phyloP scores from a whole-genome alignment of 768 basidiomycete species.

The Pisolithus sp. region DNA sequence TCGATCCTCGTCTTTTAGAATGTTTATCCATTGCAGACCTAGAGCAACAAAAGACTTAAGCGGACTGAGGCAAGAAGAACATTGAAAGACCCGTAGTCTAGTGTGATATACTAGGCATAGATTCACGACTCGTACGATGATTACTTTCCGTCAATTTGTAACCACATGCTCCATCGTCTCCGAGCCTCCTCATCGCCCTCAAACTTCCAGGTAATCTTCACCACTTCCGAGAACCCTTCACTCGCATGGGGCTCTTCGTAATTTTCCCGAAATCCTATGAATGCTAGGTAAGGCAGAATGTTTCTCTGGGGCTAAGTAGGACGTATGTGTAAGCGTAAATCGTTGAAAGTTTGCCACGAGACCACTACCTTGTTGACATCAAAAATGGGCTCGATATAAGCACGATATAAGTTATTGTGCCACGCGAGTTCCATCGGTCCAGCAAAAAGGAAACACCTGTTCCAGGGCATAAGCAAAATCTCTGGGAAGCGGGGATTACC shows the following conservation, averaged over 20 bases:
- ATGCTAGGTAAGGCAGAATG: constrained; percentile 53
- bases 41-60: constrained; percentile 35
- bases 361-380: constrained; percentile 9
- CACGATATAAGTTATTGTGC: constrained; percentile 92
- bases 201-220: constrained; percentile 74
- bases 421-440: constrained; percentile 77
- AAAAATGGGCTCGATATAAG: constrained; percentile 51
- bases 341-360: neutral
- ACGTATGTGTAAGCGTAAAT: neutral
- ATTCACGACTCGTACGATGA: neutral
- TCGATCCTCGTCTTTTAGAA: neutral
- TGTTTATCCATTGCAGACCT: constrained; percentile 1
- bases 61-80: constrained; percentile 31
- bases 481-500: constrained; percentile 1
- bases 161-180: constrained; percentile 77
- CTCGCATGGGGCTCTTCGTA: constrained; percentile 58
- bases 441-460: constrained; percentile 69
- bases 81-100: constrained; percentile 7
- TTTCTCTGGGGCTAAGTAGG: constrained; percentile 40
- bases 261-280: constrained; percentile 48
- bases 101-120: neutral
- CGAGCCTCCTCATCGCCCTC: constrained; percentile 69
- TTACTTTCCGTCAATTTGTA: constrained; percentile 71
- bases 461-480: neutral
- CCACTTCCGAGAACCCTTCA: constrained; percentile 79